phyloP scores from a whole-genome alignment of 805 yeast species.

The Yarrowia divulgata region DNA sequence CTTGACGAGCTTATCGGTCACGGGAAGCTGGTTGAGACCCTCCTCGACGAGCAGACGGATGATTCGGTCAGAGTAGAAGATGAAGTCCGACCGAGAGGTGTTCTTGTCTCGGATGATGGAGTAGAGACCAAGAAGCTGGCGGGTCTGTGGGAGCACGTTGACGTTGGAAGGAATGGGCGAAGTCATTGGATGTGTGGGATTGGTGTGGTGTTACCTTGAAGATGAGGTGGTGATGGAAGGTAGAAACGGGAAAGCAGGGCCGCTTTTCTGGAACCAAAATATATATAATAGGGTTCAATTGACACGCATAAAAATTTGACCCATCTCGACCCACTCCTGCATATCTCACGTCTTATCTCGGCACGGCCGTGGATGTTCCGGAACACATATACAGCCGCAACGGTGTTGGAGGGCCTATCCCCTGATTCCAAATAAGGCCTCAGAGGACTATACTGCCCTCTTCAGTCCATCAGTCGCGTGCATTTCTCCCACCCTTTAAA shows the following conservation, averaged over 20 bases:
- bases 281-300: constrained; percentile 33
- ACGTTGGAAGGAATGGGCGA: constrained; percentile 58
- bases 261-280: constrained; percentile 32
- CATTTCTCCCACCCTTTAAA: constrained; percentile 30
- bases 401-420: not conserved
- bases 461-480: constrained; percentile 12
- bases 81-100: constrained; percentile 89
- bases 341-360: constrained; percentile 36
- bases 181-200: constrained; percentile 21
- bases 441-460: not conserved
- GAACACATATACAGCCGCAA: not conserved
- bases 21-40: constrained; percentile 93
- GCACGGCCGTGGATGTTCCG: constrained; percentile 31
- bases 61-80: constrained; percentile 93
- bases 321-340: constrained; percentile 37
- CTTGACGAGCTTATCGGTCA: constrained; percentile 66
- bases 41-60: constrained; percentile 93
- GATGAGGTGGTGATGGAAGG: not conserved
- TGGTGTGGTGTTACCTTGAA: not conserved
- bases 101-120: constrained; percentile 80
- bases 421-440: not conserved
- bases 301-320: constrained; percentile 37
- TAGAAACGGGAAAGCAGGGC: constrained; percentile 3
- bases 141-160: constrained; percentile 79
- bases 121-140: constrained; percentile 80